Base-by-base conservation (phyloP, 495 filamentous ascomycete species). In the Hyaloscypha hepaticicola region DNA sequence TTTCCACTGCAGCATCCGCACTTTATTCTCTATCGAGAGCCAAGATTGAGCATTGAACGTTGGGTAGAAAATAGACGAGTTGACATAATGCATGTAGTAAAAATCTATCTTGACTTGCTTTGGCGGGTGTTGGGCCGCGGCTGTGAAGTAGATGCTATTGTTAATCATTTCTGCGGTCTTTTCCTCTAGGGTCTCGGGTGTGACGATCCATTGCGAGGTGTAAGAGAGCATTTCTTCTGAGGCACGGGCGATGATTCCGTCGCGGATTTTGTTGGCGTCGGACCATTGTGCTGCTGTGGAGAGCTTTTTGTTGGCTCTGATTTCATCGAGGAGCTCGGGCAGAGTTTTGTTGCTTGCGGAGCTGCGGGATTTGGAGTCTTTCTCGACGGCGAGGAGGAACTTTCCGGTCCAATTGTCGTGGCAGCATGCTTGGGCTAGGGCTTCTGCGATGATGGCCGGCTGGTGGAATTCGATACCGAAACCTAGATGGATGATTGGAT, bases 401-500 rank as follows among this genome's bases (percentile, higher is more conserved):
- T 31, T 67, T 6, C 73, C 75, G 0, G 88, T 72, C 72, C 81
- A 82, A 45, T 78, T 70, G 0, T 77, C 75, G 68, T 91, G 87
- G 7, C 90, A 82, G 3, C 88, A 85, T 9, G 89, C 78, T 77
- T 94, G 86, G 3, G 93, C 90, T 6, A 96, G 80, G 2, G 77
- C 93, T 80, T 95, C 87, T 1, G 92, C 90, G 21, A 96, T 80
- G 48, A 97, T 86, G 41, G 89, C 90, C 4, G 90, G 90, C 70
- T 94, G 90, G 1, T 82, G 68, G 76, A 91, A 96, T 67, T 96
- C 91, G 21, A 96, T 67, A 1, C 88, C 92, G 70, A 90, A 95
- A 45, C 91, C 90, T 12, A 96, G 81, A 67, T 96, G 91, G 67
- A 96, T 96, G 7, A 94, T 65, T 9, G 91, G 90, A 70, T 97